Percentiles rank a stretch among this genome's conserved stretches.
phyloP scores from a whole-genome alignment of 495 filamentous ascomycete genomes.

The Xanthoparmelia taractica region DNA sequence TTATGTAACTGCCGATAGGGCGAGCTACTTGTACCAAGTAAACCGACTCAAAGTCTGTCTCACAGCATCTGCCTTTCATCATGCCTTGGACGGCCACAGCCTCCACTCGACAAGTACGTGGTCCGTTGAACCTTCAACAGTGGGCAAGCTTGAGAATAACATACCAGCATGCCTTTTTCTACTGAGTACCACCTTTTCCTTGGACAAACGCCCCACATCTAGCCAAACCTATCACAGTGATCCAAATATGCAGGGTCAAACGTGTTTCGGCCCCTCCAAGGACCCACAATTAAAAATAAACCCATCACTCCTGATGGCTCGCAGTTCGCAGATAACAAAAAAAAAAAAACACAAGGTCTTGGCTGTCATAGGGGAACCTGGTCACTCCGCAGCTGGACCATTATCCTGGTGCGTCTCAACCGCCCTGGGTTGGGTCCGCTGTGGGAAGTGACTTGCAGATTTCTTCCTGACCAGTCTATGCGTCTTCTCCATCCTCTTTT shows the following conservation, averaged over 20 bases:
- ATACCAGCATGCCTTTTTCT: neutral
- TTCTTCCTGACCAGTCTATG: slow-evolving; percentile 2
- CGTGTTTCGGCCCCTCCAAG: neutral
- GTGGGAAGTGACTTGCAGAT: neutral
- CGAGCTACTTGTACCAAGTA: too few species aligned
- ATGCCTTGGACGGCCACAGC: too few species aligned
- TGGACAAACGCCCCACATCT: neutral
- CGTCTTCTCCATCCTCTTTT: neutral
- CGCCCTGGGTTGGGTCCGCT: neutral
- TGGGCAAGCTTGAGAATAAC: neutral
- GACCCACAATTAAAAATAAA: slow-evolving; percentile 10
- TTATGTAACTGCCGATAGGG: too few species aligned
- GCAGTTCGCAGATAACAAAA: neutral
- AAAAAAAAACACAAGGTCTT: neutral
- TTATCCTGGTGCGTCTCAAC: neutral
- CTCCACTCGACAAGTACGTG: too few species aligned
- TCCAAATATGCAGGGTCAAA: neutral
- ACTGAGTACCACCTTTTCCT: neutral
- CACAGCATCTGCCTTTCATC: too few species aligned
- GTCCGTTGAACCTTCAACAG: neutral
- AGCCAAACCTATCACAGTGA: neutral
- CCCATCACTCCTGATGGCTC: neutral
- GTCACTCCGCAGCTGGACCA: neutral
- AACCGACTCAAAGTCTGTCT: too few species aligned
- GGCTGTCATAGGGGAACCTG: slow-evolving; percentile 1